phyloP scores from a whole-genome alignment of 345 rosid genomes.

The Stellera chamaejasme region DNA sequence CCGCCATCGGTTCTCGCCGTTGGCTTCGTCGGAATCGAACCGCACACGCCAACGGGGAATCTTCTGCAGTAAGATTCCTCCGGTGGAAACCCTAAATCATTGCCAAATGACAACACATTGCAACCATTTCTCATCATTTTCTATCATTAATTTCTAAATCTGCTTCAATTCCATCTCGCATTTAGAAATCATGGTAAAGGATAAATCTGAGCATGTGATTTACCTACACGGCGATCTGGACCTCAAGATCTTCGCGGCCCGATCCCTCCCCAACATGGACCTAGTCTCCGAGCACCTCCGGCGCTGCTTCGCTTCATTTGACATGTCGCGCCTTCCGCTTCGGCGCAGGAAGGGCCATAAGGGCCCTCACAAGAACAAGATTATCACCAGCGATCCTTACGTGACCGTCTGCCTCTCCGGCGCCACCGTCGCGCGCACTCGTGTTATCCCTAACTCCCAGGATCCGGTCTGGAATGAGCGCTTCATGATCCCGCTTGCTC shows the following conservation, averaged over 20 bases:
- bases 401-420: conserved; percentile 58
- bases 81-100: conserved; percentile 3
- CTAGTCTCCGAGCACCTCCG: conserved; percentile 45
- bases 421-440: conserved; percentile 71
- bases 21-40: conserved; percentile 21
- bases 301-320: conserved; percentile 33
- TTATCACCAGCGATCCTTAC: conserved; percentile 75
- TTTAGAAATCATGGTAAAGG: conserved; percentile 20
- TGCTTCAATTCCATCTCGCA: too few species aligned
- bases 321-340: conserved; percentile 28
- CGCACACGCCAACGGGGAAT: neutral
- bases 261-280: conserved; percentile 70
- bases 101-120: conserved; percentile 1
- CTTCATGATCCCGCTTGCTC: conserved; percentile 59
- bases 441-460: conserved; percentile 51
- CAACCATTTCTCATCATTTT: neutral
- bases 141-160: too few species aligned
- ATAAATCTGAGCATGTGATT: conserved; percentile 13
- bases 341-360: neutral
- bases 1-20: conserved; percentile 14
- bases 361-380: conserved; percentile 17
- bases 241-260: conserved; percentile 47
- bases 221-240: conserved; percentile 81
- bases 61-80: conserved; percentile 5
- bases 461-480: conserved; percentile 60